Percentiles rank a stretch among this genome's conserved stretches.
phyloP scores from a whole-genome alignment of 139 green algal species.

The Eudorina sp. region DNA sequence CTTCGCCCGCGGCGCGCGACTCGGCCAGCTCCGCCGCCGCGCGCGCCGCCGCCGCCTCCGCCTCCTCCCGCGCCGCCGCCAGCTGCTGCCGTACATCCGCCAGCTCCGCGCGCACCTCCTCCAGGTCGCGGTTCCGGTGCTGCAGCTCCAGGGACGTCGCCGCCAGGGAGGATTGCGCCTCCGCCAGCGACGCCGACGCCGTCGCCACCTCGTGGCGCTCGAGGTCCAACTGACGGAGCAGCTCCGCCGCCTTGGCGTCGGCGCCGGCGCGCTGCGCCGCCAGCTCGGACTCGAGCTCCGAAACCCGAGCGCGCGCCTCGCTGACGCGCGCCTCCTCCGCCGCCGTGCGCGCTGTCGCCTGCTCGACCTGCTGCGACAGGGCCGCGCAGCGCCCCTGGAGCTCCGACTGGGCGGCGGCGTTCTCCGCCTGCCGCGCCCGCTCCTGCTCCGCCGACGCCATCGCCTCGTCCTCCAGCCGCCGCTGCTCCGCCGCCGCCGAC shows the following conservation, averaged over 20 bases:
- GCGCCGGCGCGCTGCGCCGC: conserved; percentile 20
- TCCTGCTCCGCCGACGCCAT: not conserved
- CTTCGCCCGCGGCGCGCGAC: not conserved
- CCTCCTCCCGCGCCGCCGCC: not conserved
- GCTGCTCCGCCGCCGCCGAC: not conserved
- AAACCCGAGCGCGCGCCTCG: not conserved
- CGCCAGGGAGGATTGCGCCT: conserved; percentile 15
- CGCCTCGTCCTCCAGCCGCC: not conserved
- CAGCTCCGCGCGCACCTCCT: not conserved
- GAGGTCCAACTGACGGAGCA: conserved; percentile 24
- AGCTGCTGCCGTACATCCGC: conserved; percentile 14
- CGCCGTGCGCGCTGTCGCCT: not conserved
- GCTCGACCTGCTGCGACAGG: not conserved
- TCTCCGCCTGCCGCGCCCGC: not conserved
- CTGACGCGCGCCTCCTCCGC: not conserved
- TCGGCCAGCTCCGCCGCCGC: conserved; percentile 24
- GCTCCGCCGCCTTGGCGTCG: conserved; percentile 21
- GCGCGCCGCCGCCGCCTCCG: not conserved
- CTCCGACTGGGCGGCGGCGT: not conserved
- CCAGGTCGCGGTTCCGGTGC: not conserved
- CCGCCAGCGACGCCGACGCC: not conserved
- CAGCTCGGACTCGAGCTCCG: conserved; percentile 28
- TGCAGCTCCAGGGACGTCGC: not conserved
- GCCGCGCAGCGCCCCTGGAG: not conserved
- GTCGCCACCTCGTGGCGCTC: not conserved